phyloP scores from a whole-genome alignment of 2,329 filamentous ascomycete species.

The Lachnellula arida region DNA sequence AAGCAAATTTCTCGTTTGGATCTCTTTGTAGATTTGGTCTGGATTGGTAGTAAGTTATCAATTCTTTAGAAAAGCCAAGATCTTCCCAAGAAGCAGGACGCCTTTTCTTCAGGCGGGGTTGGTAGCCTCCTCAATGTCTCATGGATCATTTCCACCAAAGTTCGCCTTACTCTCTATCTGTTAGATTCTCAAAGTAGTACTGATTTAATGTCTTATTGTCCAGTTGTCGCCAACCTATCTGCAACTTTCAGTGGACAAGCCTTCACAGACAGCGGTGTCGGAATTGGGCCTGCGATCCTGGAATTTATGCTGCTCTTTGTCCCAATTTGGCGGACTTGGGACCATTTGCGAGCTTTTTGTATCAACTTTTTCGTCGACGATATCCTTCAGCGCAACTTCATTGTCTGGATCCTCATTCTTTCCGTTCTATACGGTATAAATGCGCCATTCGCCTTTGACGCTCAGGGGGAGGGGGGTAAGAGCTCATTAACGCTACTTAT shows the following conservation, averaged over 20 bases:
- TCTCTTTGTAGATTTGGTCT: conserved; percentile 18
- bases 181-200: too few relatives aligned
- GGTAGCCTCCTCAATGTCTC: not conserved
- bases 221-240: conserved; percentile 16
- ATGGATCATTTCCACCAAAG: not conserved
- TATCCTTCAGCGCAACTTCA: conserved; percentile 13
- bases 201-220: not conserved
- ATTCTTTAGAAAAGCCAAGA: not conserved
- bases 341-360: conserved; percentile 12
- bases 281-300: conserved; percentile 6
- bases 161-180: too few relatives aligned
- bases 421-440: conserved; percentile 18
- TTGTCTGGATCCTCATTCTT: conserved; percentile 17
- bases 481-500: conserved; percentile 14
- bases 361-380: conserved; percentile 18
- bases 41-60: conserved; percentile 10
- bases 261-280: conserved; percentile 4
- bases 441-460: conserved; percentile 13
- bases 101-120: not conserved
- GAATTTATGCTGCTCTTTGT: conserved; percentile 18
- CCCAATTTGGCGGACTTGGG: conserved; percentile 18
- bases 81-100: not conserved
- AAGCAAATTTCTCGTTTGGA: conserved; percentile 10
- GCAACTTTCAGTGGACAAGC: conserved; percentile 11
- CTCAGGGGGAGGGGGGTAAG: conserved; percentile 1